Conservation (phyloP, 2,329 filamentous ascomycete species). For the Penicillium brasilianum region DNA sequence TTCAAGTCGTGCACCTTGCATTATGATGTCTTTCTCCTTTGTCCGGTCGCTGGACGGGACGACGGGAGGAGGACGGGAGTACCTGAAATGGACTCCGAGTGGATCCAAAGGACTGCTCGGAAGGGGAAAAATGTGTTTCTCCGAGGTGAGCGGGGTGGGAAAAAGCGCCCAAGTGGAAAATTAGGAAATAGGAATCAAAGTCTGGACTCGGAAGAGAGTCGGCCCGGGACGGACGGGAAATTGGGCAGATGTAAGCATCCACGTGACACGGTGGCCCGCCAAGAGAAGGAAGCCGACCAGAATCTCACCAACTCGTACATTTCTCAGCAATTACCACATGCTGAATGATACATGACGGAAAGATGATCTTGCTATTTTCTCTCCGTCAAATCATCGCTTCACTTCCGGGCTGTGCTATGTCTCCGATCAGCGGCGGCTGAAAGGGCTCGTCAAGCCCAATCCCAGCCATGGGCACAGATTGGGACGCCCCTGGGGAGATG, state of each 20-base stretch:
- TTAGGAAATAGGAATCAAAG: conserved; percentile 11
- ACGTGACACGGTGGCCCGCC: background rate
- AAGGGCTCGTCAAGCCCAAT: background rate
- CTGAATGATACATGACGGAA: too few species aligned
- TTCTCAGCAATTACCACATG: too few species aligned
- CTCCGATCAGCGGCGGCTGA: background rate
- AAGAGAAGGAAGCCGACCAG: too few species aligned
- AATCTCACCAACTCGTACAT: too few species aligned
- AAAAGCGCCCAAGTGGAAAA: background rate
- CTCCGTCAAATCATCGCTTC: background rate
- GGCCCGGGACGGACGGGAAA: conserved; percentile 22
- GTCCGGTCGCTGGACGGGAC: background rate
- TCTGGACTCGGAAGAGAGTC: conserved; percentile 25
- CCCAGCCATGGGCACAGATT: background rate
- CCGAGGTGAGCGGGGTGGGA: too few species aligned
- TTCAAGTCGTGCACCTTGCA: conserved; percentile 1
- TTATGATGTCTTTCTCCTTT: background rate
- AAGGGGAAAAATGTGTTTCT: too few species aligned
- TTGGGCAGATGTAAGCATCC: conserved; percentile 10
- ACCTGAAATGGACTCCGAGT: background rate
- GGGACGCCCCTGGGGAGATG: background rate
- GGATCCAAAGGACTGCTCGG: too few species aligned
- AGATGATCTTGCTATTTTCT: too few species aligned
- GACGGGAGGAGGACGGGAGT: background rate
- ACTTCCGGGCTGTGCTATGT: background rate